These are phyloP conservation scores for Porphyrellus cyaneotinctus DNA, from an alignment of 768 basidiomycete genomes.

Conservation along the genomic window DNA sequence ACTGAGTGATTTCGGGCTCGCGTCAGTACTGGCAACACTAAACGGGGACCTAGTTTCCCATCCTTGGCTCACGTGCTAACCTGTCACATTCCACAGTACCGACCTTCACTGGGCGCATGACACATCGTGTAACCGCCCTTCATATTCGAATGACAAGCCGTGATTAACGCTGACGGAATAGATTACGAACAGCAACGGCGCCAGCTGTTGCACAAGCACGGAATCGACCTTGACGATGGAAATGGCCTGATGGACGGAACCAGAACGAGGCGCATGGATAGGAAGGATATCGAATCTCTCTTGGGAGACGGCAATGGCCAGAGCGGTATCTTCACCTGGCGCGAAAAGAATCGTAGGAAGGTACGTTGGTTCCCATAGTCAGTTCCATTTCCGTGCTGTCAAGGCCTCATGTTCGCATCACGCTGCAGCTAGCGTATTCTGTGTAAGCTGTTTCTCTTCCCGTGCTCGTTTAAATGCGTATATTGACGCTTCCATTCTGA, in stretches of 20 bases:
- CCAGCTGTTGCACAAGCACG: slow-evolving; percentile 86
- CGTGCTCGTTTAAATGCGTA: slow-evolving; percentile 7
- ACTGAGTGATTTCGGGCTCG: slow-evolving; percentile 93
- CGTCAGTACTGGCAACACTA: slow-evolving; percentile 53
- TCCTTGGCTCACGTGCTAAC: slow-evolving; percentile 16
- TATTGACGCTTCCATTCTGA: slow-evolving; percentile 30
- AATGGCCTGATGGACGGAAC: slow-evolving; percentile 60
- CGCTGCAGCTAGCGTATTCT: slow-evolving; percentile 73
- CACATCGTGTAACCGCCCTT: slow-evolving; percentile 62
- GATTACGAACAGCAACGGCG: slow-evolving; percentile 94
- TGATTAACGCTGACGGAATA: slow-evolving; percentile 30
- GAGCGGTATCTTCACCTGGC: slow-evolving; percentile 89
- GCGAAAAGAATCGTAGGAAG: slow-evolving; percentile 90
- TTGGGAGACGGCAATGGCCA: slow-evolving; percentile 82
- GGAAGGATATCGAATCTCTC: slow-evolving; percentile 74
- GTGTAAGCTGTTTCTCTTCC: slow-evolving; percentile 53
- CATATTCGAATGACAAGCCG: slow-evolving; percentile 2
- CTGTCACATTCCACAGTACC: slow-evolving; percentile 47
- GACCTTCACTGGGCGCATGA: slow-evolving; percentile 98
- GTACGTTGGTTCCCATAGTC: slow-evolving; percentile 41
- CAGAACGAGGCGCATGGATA: slow-evolving; percentile 76
- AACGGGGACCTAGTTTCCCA: slow-evolving; percentile 22
- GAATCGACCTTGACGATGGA: slow-evolving; percentile 88
- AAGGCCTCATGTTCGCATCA: slow-evolving; percentile 22
- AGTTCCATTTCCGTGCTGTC: slow-evolving; percentile 27